phyloP scores from a whole-genome alignment of 306 rosid species.

The Lathyrus oleraceus region DNA sequence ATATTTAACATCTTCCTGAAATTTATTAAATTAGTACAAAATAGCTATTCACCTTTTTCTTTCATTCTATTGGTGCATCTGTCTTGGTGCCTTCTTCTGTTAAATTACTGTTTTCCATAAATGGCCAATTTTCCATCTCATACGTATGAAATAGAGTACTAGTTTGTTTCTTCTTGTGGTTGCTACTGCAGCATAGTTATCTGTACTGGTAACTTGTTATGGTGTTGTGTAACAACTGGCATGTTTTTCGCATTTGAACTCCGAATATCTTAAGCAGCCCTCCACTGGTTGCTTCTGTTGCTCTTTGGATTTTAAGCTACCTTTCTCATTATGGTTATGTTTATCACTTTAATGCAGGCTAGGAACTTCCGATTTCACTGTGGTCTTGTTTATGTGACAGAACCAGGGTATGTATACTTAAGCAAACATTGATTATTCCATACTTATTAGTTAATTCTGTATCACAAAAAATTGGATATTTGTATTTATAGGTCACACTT shows the following conservation, averaged over 20 bases:
- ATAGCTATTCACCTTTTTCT: not conserved
- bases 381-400: slow-evolving; percentile 91
- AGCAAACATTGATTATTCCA: slow-evolving; percentile 27
- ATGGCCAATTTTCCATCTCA: slow-evolving; percentile 18
- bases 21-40: slow-evolving; percentile 12
- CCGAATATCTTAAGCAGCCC: slow-evolving; percentile 17
- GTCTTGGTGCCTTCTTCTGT: slow-evolving; percentile 12
- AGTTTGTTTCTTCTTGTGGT: slow-evolving; percentile 22
- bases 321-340: slow-evolving; percentile 32
- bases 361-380: slow-evolving; percentile 93
- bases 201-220: not conserved
- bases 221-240: slow-evolving; percentile 9
- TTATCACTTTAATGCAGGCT: slow-evolving; percentile 61
- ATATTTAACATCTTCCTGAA: slow-evolving; percentile 28
- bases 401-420: slow-evolving; percentile 80
- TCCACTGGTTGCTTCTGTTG: slow-evolving; percentile 9
- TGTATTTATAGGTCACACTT: slow-evolving; percentile 4
- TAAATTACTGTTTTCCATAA: slow-evolving; percentile 34
- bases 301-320: slow-evolving; percentile 22
- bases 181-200: slow-evolving; percentile 4
- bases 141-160: not conserved
- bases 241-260: not conserved
- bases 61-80: slow-evolving; percentile 21
- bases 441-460: slow-evolving; percentile 14
- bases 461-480: slow-evolving; percentile 9